Conservation (phyloP, 305 asterid genomes). For the Euphrasia arctica region DNA sequence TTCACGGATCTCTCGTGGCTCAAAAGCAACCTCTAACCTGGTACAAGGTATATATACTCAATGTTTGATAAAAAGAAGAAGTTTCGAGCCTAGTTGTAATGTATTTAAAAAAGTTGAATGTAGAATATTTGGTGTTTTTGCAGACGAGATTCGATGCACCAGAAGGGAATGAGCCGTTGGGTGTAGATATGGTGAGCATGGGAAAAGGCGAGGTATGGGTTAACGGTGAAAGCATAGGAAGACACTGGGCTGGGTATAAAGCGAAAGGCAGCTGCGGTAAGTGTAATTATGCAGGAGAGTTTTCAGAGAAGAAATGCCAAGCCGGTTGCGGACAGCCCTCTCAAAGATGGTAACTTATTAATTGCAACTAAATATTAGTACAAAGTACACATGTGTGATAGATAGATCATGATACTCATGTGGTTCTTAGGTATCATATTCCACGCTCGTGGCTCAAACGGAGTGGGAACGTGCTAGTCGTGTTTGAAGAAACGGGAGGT, state of each 20-base stretch:
- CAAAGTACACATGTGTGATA: too few relatives aligned
- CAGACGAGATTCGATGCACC: constrained; percentile 63
- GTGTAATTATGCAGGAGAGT: constrained; percentile 70
- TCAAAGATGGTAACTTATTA: constrained; percentile 66
- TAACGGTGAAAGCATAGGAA: constrained; percentile 67
- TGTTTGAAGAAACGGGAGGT: constrained; percentile 93
- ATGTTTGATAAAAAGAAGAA: not conserved
- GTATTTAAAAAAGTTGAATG: not conserved
- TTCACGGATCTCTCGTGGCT: constrained; percentile 49
- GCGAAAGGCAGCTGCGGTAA: constrained; percentile 63
- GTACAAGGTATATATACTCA: constrained; percentile 59
- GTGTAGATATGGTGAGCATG: constrained; percentile 64
- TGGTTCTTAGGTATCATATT: constrained; percentile 66
- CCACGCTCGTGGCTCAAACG: constrained; percentile 89
- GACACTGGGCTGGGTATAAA: constrained; percentile 73
- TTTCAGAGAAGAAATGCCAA: constrained; percentile 64
- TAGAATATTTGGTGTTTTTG: constrained; percentile 1
- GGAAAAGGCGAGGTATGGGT: constrained; percentile 75
- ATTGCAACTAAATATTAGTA: too few relatives aligned
- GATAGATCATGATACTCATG: not conserved
- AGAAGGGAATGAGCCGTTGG: constrained; percentile 59
- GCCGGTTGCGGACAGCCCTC: constrained; percentile 68
- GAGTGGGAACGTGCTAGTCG: constrained; percentile 67
- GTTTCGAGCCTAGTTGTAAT: not conserved
- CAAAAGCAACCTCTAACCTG: constrained; percentile 79